A percentile compares a stretch with the other conserved stretches of the same genome.
Evolutionary conservation across 805 yeast genomes (phyloP).

Genomic region (Wickerhamiella domercqiae): DNA sequence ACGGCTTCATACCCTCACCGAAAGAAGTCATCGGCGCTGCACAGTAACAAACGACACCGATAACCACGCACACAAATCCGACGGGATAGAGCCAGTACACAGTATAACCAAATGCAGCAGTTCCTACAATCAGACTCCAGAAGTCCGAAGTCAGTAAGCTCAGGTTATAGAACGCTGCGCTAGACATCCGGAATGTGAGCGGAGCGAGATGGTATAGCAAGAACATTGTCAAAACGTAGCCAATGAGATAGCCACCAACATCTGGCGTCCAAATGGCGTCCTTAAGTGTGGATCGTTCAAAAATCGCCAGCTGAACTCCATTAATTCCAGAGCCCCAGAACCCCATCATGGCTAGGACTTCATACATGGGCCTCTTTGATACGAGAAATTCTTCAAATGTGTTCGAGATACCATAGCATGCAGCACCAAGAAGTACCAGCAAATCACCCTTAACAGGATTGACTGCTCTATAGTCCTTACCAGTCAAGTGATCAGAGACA

Average conservation of each 20-base stretch:
- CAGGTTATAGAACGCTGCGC: slow-evolving; percentile 33
- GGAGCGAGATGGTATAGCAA: slow-evolving; percentile 30
- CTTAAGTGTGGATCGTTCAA: slow-evolving; percentile 25
- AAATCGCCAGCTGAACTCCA: slow-evolving; percentile 31
- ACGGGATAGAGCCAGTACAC: slow-evolving; percentile 34
- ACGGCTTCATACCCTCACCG: slow-evolving; percentile 31
- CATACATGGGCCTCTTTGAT: slow-evolving; percentile 31
- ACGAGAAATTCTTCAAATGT: slow-evolving; percentile 31
- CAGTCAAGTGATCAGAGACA: slow-evolving; percentile 28
- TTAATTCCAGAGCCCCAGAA: slow-evolving; percentile 29
- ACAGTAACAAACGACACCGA: slow-evolving; percentile 29
- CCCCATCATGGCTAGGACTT: slow-evolving; percentile 31
- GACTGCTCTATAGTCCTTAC: slow-evolving; percentile 27
- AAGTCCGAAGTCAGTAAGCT: slow-evolving; percentile 31
- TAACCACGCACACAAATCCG: slow-evolving; percentile 30
- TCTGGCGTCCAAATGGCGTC: slow-evolving; percentile 27
- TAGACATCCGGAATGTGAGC: slow-evolving; percentile 30
- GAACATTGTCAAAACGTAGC: slow-evolving; percentile 28
- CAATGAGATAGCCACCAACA: slow-evolving; percentile 31
- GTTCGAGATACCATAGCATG: slow-evolving; percentile 32
- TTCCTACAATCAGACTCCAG: slow-evolving; percentile 32
- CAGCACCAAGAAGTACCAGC: slow-evolving; percentile 31
- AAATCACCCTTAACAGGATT: slow-evolving; percentile 31
- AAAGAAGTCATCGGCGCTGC: slow-evolving; percentile 22
- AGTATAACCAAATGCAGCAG: slow-evolving; percentile 29